Conservation (phyloP, 2,329 filamentous ascomycete species). For the Rutstroemia sp. region DNA sequence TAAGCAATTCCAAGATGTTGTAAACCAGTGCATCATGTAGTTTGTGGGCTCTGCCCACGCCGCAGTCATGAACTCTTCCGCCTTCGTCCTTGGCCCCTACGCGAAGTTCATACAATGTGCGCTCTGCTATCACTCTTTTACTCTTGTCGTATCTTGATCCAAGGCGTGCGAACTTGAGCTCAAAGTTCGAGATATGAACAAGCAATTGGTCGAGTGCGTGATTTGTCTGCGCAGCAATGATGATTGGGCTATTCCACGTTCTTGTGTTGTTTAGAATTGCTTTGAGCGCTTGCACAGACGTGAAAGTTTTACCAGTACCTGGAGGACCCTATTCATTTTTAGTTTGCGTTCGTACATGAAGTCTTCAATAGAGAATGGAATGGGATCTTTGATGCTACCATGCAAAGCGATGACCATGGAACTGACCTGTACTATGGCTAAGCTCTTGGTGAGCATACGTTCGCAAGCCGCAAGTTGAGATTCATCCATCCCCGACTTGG, state of each 20-base stretch:
- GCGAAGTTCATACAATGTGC: slow-evolving; percentile 59
- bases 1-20: background rate
- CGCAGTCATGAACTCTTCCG: background rate
- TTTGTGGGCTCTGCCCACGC: background rate
- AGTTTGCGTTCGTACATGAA: background rate
- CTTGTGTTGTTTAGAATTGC: slow-evolving; percentile 54
- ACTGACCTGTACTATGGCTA: slow-evolving; percentile 62
- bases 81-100: slow-evolving; percentile 25
- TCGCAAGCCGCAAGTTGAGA: slow-evolving; percentile 65
- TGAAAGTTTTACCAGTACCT: slow-evolving; percentile 73
- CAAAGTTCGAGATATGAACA: slow-evolving; percentile 37
- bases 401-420: too few species aligned
- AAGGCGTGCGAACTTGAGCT: slow-evolving; percentile 54
- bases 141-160: slow-evolving; percentile 28
- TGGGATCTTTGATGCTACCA: background rate
- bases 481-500: slow-evolving; percentile 49
- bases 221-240: slow-evolving; percentile 83
- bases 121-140: slow-evolving; percentile 55
- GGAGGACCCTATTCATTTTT: slow-evolving; percentile 51
- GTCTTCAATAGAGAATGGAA: background rate
- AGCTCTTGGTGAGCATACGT: slow-evolving; percentile 60
- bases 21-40: background rate
- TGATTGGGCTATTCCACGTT: slow-evolving; percentile 55
- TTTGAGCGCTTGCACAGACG: slow-evolving; percentile 65
- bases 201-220: slow-evolving; percentile 83